Conservation (phyloP, 1,139 yeast species). For the Ogataea hybrid region DNA sequence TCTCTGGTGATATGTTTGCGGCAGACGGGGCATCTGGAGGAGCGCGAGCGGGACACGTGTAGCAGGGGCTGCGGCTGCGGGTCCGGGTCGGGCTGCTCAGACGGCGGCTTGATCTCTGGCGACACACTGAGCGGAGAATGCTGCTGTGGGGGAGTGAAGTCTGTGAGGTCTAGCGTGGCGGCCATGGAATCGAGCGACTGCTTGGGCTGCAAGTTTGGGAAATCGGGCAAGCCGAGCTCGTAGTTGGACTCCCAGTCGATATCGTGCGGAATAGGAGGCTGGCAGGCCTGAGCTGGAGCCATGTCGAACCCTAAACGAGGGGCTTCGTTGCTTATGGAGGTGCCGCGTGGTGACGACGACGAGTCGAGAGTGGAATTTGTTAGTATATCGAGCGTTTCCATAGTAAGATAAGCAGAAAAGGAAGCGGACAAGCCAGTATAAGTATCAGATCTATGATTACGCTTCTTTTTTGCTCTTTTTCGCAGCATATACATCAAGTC, state of each 20-base stretch:
- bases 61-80: too few species aligned
- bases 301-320: constrained; percentile 15
- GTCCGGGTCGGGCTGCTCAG: too few species aligned
- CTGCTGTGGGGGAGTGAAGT: background rate
- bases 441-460: constrained; percentile 5
- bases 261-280: constrained; percentile 11
- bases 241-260: constrained; percentile 6
- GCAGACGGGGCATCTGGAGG: constrained; percentile 48
- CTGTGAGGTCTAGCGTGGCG: background rate
- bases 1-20: constrained; percentile 58
- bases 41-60: background rate
- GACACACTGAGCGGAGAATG: constrained; percentile 5
- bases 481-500: background rate
- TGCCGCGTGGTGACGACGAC: background rate
- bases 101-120: background rate
- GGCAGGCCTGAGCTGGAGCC: constrained; percentile 20
- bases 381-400: constrained; percentile 4
- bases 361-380: background rate
- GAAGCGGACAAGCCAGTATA: constrained; percentile 1
- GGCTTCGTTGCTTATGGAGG: background rate
- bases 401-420: background rate
- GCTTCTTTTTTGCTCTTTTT: constrained; percentile 2
- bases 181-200: background rate
- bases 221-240: constrained; percentile 1
- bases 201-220: background rate